A percentile compares a stretch with the other conserved stretches of the same genome.
phyloP scores from a whole-genome alignment of 2,329 filamentous ascomycete genomes.

The Fonsecaea erecta region DNA sequence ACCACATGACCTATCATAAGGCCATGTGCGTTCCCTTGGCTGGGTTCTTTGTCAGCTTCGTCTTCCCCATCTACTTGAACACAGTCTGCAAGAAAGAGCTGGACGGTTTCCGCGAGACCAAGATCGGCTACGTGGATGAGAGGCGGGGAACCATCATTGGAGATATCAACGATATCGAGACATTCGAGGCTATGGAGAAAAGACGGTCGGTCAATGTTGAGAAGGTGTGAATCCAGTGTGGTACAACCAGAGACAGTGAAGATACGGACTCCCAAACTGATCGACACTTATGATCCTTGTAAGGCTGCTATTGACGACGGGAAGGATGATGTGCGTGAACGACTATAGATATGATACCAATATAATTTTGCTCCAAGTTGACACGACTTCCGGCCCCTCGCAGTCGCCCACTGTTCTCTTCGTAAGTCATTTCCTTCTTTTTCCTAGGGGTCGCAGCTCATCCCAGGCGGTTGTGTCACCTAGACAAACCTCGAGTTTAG shows the following conservation, averaged over 20 bases:
- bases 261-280: neutral
- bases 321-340: neutral
- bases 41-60: constrained; percentile 44
- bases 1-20: constrained; percentile 38
- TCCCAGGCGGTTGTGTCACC: too few relatives aligned
- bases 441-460: too few relatives aligned
- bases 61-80: constrained; percentile 45
- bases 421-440: neutral
- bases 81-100: constrained; percentile 42
- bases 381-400: neutral
- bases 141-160: constrained; percentile 39
- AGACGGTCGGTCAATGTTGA: constrained; percentile 32
- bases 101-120: constrained; percentile 44
- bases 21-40: constrained; percentile 43
- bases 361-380: neutral
- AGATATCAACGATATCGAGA: constrained; percentile 38
- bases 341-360: constrained; percentile 7
- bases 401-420: neutral
- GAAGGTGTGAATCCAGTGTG: constrained; percentile 34
- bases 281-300: neutral
- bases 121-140: constrained; percentile 44
- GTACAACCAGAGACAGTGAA: neutral
- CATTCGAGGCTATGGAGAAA: constrained; percentile 35
- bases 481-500: too few relatives aligned
- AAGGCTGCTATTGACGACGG: neutral